A percentile compares a stretch with the other conserved stretches of the same genome.
These are phyloP conservation scores for Solanum virginianum DNA, from an alignment of 257 asterid genomes.

Conservation along the genomic window DNA sequence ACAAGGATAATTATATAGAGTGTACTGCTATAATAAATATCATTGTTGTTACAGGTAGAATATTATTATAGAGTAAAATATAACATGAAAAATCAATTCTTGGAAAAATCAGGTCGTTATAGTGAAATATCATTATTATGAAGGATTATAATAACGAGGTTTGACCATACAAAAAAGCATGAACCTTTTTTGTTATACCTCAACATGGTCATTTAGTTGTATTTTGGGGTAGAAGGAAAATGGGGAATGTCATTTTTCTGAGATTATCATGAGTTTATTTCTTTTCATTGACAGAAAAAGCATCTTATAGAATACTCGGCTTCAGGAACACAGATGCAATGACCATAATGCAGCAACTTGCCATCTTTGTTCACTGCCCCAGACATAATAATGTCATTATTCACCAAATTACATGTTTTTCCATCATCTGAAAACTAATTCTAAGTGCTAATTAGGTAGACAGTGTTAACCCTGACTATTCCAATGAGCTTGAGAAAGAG, in stretches of 20 bases:
- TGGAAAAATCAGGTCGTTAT: background rate
- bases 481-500: background rate
- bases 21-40: too few relatives aligned
- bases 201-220: background rate
- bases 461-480: background rate
- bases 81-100: background rate
- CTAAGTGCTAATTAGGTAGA: background rate
- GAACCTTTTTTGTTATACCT: background rate
- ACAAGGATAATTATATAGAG: too few relatives aligned
- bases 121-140: background rate
- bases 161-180: background rate
- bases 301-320: background rate
- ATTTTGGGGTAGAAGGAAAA: background rate
- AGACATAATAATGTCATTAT: background rate
- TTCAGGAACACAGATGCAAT: background rate
- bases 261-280: background rate
- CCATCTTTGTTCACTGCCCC: background rate
- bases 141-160: background rate
- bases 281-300: background rate
- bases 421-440: background rate
- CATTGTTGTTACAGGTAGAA: too few relatives aligned
- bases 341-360: background rate
- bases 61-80: too few relatives aligned
- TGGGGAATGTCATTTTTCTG: background rate
- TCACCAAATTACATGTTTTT: background rate